Percentiles rank a stretch among this genome's conserved stretches.
These are phyloP conservation scores for Cladorrhinum samala DNA, from an alignment of 495 filamentous ascomycete species.

Conservation along the genomic window DNA sequence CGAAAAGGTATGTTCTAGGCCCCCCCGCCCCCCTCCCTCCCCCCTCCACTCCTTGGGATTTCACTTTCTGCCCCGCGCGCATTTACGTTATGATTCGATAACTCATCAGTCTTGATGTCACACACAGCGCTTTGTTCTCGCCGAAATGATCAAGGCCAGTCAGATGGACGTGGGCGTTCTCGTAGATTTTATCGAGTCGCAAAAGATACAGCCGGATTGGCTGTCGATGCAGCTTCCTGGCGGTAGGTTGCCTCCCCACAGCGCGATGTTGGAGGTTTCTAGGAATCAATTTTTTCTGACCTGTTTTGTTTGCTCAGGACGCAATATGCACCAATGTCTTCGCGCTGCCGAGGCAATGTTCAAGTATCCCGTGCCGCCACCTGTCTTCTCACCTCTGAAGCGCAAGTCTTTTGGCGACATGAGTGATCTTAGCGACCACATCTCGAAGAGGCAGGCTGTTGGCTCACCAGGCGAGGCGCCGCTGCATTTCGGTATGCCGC, in stretches of 20 bases:
- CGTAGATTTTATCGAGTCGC: conserved; percentile 43
- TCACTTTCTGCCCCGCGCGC: conserved; percentile 3
- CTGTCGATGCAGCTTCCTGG: conserved; percentile 40
- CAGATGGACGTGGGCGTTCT: conserved; percentile 39
- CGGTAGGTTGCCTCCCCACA: conserved; percentile 30
- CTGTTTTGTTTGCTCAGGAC: conserved; percentile 29
- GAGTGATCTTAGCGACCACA: conserved; percentile 37
- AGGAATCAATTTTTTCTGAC: conserved; percentile 9
- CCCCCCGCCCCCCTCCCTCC: conserved; percentile 3
- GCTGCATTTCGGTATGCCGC: conserved; percentile 19
- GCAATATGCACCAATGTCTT: conserved; percentile 44
- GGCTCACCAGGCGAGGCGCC: conserved; percentile 19
- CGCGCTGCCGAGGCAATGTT: conserved; percentile 40
- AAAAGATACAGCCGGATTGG: conserved; percentile 40
- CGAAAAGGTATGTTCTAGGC: conserved; percentile 40
- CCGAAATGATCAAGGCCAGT: conserved; percentile 50
- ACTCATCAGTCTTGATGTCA: conserved; percentile 9
- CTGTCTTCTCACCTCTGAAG: conserved; percentile 35
- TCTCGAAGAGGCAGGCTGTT: conserved; percentile 36
- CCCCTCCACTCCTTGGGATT: neutral
- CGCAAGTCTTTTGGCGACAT: conserved; percentile 40
- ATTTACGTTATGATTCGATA: neutral
- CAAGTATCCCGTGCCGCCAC: conserved; percentile 29
- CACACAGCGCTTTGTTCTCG: conserved; percentile 49
- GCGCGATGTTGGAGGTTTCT: neutral